Evolutionary conservation across 139 green algal species (phyloP).

Genomic region (Monoraphidium neglectum): DNA sequence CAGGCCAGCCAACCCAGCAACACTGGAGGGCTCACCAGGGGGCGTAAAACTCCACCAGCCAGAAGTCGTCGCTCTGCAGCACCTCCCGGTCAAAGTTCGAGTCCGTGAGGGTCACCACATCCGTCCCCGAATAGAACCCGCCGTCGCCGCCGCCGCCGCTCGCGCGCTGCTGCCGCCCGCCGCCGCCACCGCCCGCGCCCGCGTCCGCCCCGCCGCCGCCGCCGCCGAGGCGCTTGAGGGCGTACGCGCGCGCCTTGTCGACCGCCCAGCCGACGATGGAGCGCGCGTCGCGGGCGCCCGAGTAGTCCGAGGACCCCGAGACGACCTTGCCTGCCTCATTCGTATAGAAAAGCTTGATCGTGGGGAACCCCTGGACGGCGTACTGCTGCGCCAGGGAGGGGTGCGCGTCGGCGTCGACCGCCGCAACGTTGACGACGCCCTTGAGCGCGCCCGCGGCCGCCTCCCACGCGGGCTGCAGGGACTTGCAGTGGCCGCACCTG

Average conservation of each 20-base stretch:
- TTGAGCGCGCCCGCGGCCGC: constrained; percentile 68
- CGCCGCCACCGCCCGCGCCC: background rate
- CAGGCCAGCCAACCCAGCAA: background rate
- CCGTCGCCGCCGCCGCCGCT: constrained; percentile 12
- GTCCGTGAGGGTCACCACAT: constrained; percentile 76
- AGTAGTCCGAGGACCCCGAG: constrained; percentile 67
- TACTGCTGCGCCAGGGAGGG: constrained; percentile 57
- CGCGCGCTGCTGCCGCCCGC: background rate
- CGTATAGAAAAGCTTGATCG: constrained; percentile 83
- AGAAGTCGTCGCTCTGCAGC: constrained; percentile 66
- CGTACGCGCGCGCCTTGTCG: constrained; percentile 63
- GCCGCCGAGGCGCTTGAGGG: constrained; percentile 47
- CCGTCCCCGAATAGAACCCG: constrained; percentile 62
- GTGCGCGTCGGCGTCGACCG: constrained; percentile 73
- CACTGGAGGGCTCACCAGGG: constrained; percentile 39
- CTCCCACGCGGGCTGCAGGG: constrained; percentile 47
- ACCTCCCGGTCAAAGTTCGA: constrained; percentile 82
- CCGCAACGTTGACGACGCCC: constrained; percentile 72
- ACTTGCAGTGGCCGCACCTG: constrained; percentile 29
- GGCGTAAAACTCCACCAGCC: constrained; percentile 82
- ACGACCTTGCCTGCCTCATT: too few species aligned
- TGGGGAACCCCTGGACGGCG: constrained; percentile 82
- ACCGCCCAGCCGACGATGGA: constrained; percentile 80
- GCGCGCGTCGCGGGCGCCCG: constrained; percentile 69
- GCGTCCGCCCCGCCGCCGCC: constrained; percentile 22